These are phyloP conservation scores for Periglandula ipomoeae DNA, from an alignment of 2,329 filamentous ascomycete species.

Conservation along the genomic window DNA sequence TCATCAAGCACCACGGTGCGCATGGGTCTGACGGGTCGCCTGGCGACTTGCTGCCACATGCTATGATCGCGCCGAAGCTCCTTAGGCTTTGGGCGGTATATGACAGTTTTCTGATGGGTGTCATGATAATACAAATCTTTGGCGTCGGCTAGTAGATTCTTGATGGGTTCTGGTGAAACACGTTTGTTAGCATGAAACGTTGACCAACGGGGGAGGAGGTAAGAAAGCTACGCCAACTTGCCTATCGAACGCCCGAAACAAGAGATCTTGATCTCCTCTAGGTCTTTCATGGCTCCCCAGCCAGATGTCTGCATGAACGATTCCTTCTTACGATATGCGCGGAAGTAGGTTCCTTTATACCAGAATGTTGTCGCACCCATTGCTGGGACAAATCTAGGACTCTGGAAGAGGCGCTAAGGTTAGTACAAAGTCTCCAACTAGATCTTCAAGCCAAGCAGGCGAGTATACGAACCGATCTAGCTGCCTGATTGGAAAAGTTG, in stretches of 20 bases:
- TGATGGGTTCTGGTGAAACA: conserved; percentile 37
- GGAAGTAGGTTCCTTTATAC: conserved; percentile 42
- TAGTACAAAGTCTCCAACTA: no score
- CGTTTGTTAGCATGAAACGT: not conserved
- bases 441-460: no score
- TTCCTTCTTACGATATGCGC: conserved; percentile 36
- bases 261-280: conserved; percentile 43
- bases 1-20: conserved; percentile 65
- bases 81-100: conserved; percentile 43
- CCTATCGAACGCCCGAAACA: conserved; percentile 41
- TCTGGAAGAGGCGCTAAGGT: no score
- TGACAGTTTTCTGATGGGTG: conserved; percentile 46
- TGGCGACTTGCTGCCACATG: conserved; percentile 47
- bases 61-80: conserved; percentile 36
- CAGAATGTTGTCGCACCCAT: conserved; percentile 45
- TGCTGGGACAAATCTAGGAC: conserved; percentile 44
- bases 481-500: conserved; percentile 50
- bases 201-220: no score
- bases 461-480: not conserved
- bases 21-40: conserved; percentile 61
- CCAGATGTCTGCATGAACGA: conserved; percentile 24
- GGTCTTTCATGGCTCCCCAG: conserved; percentile 36
- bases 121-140: conserved; percentile 43
- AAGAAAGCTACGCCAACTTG: no score
- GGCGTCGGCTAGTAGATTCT: conserved; percentile 42